Evolutionary conservation across 148 eudicot genomes (phyloP).

Genomic region (Cornus florida): DNA sequence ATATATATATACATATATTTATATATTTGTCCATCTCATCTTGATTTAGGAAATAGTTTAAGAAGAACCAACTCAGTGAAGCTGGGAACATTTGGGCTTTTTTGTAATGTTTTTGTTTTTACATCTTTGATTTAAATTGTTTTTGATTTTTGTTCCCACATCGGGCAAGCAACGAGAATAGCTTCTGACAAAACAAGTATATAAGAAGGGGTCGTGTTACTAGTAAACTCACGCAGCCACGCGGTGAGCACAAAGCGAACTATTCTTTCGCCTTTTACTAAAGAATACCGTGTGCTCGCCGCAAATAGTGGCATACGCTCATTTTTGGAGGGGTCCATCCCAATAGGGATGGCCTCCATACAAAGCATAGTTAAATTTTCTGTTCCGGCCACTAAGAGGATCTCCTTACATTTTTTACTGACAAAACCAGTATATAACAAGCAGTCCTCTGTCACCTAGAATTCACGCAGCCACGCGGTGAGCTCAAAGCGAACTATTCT

Average conservation of each 20-base stretch:
- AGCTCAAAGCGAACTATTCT: slow-evolving; percentile 45
- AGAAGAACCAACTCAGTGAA: not conserved
- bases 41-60: not conserved
- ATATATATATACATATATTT: no score
- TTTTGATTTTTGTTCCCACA: no score
- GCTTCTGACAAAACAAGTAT: not conserved
- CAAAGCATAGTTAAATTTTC: no score
- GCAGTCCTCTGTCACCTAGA: no score
- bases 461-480: slow-evolving; percentile 14
- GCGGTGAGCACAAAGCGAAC: slow-evolving; percentile 38
- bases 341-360: not conserved
- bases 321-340: slow-evolving; percentile 9
- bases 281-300: slow-evolving; percentile 40
- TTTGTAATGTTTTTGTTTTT: no score
- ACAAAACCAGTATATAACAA: no score
- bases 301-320: slow-evolving; percentile 7
- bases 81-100: no score
- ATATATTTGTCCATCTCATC: no score
- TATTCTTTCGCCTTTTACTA: slow-evolving; percentile 54
- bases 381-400: no score
- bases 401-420: no score
- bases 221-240: not conserved
- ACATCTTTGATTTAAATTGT: no score
- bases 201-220: not conserved
- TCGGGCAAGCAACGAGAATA: not conserved